Conservation (phyloP, 257 asterid species). For the Solanum ossicruentum region DNA sequence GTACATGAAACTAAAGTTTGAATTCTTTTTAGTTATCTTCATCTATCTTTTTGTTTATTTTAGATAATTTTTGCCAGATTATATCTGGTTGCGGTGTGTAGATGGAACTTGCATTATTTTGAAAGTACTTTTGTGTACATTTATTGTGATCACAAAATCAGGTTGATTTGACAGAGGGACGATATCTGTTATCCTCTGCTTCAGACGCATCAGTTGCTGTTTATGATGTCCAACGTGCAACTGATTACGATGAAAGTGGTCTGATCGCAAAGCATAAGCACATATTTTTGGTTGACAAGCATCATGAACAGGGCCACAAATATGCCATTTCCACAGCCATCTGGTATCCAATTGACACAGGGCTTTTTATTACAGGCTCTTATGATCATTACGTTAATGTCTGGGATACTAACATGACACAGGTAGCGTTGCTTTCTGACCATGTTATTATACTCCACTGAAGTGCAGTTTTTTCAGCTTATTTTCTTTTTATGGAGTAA, state of each 20-base stretch:
- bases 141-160: constrained; percentile 55
- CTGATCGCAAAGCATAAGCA: constrained; percentile 67
- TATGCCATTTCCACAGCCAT: constrained; percentile 74
- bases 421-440: constrained; percentile 20
- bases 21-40: neutral
- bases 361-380: constrained; percentile 88
- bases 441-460: neutral
- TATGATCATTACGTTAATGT: constrained; percentile 86
- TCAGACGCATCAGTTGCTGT: constrained; percentile 88
- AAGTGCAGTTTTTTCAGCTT: neutral
- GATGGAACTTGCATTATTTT: constrained; percentile 5
- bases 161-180: constrained; percentile 98
- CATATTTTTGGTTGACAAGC: constrained; percentile 59
- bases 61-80: neutral
- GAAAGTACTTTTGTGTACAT: constrained; percentile 21
- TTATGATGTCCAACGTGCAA: constrained; percentile 73
- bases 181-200: constrained; percentile 81
- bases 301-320: constrained; percentile 76
- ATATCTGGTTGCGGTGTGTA: neutral
- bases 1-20: neutral
- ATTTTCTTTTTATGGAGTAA: neutral
- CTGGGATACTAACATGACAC: constrained; percentile 93
- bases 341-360: constrained; percentile 97
- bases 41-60: neutral
- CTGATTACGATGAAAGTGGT: constrained; percentile 46